Conservation (phyloP, 2,329 filamentous ascomycete genomes). For the Emmonsiellopsis sp. region DNA sequence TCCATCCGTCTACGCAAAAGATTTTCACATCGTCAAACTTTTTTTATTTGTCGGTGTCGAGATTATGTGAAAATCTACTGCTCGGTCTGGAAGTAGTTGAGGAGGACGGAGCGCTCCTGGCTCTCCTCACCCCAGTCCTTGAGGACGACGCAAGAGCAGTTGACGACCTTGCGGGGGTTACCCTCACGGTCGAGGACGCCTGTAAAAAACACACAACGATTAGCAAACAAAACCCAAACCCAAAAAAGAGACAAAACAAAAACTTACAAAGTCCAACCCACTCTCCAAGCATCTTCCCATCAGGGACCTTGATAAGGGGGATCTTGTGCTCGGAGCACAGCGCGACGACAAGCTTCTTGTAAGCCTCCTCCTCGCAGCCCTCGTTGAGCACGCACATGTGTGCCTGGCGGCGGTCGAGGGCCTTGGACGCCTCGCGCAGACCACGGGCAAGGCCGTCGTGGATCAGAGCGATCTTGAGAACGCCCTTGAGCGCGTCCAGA, state of each 20-base stretch:
- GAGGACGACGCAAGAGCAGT: slow-evolving; percentile 99
- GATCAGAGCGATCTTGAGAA: slow-evolving; percentile 96
- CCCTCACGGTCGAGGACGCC: slow-evolving; percentile 98
- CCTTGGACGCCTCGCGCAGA: slow-evolving; percentile 97
- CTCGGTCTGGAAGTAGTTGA: slow-evolving; percentile 99
- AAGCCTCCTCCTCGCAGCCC: slow-evolving; percentile 99
- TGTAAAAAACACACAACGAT: slow-evolving; percentile 29
- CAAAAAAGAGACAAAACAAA: slow-evolving; percentile 6
- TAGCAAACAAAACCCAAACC: too few species aligned
- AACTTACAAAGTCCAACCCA: slow-evolving; percentile 98
- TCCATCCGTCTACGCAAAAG: not conserved
- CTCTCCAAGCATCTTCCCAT: slow-evolving; percentile 99
- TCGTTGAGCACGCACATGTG: slow-evolving; percentile 99
- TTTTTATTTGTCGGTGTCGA: not conserved
- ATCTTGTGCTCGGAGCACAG: slow-evolving; percentile 99
- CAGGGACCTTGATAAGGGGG: slow-evolving; percentile 98
- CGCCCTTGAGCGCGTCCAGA: slow-evolving; percentile 96
- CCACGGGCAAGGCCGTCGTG: slow-evolving; percentile 98
- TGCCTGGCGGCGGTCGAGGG: slow-evolving; percentile 94
- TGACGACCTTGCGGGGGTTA: slow-evolving; percentile 99
- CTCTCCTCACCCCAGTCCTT: slow-evolving; percentile 99
- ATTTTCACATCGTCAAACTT: too few species aligned
- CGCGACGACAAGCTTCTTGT: slow-evolving; percentile 99
- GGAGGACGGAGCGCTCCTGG: slow-evolving; percentile 95
- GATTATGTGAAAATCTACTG: slow-evolving; percentile 27